Evolutionary conservation across 371 early-diverging fungal species (phyloP).

Genomic region (Mortierella sp.): DNA sequence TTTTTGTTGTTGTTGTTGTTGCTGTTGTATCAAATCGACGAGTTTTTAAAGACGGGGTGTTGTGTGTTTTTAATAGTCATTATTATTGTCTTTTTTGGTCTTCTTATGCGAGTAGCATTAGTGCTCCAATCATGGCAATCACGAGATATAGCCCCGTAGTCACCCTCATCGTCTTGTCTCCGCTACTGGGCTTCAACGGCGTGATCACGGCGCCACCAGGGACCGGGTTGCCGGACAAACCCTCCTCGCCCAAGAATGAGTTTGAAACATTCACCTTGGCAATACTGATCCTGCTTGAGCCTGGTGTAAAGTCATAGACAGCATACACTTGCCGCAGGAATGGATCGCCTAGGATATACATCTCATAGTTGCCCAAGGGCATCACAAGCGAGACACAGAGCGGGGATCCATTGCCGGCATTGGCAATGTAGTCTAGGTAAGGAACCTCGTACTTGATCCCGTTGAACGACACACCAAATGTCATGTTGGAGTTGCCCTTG

Average conservation of each 20-base stretch:
- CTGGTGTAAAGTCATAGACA: slow-evolving; percentile 49
- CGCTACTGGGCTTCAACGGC: background rate
- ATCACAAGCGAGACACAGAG: slow-evolving; percentile 43
- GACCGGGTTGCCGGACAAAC: slow-evolving; percentile 38
- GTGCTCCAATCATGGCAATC: too few relatives aligned
- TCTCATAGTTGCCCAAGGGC: slow-evolving; percentile 42
- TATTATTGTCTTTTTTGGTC: too few relatives aligned
- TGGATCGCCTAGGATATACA: slow-evolving; percentile 49
- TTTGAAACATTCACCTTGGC: slow-evolving; percentile 31
- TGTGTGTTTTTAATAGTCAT: too few relatives aligned
- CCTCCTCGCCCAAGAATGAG: slow-evolving; percentile 31
- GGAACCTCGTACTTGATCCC: slow-evolving; percentile 38
- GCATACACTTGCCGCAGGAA: slow-evolving; percentile 48
- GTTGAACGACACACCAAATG: slow-evolving; percentile 42
- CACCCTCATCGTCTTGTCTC: too few relatives aligned
- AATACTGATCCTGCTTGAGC: slow-evolving; percentile 40
- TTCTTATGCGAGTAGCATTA: too few relatives aligned
- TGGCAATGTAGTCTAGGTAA: slow-evolving; percentile 37
- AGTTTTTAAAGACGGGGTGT: too few relatives aligned
- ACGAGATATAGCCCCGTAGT: too few relatives aligned
- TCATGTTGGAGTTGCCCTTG: slow-evolving; percentile 22
- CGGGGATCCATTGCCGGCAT: background rate
- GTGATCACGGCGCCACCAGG: slow-evolving; percentile 24
- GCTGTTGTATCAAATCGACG: too few relatives aligned
- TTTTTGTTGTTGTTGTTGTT: too few relatives aligned